Conservation (phyloP, 2,329 filamentous ascomycete species). For the Microcyclospora pomicola region DNA sequence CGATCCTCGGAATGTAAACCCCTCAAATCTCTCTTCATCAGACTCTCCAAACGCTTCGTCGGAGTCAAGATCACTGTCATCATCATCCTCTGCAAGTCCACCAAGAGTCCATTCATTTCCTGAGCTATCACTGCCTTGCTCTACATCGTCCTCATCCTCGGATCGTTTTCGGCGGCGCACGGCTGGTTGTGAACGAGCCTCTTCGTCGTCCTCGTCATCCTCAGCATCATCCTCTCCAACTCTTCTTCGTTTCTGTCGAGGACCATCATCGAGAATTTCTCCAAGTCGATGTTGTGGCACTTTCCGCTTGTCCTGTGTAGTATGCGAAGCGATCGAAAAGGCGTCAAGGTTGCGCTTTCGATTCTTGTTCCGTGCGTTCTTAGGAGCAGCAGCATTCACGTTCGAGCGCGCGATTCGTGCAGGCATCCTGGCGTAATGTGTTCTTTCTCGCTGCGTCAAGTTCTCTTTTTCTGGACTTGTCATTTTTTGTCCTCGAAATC, state of each 20-base stretch:
- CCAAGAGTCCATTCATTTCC: slow-evolving; percentile 78
- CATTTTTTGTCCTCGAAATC: slow-evolving; percentile 2
- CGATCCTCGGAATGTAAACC: slow-evolving; percentile 54
- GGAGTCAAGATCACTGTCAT: slow-evolving; percentile 56
- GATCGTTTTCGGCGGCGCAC: not conserved
- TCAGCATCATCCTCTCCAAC: slow-evolving; percentile 40
- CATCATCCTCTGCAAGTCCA: slow-evolving; percentile 45
- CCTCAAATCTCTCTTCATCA: slow-evolving; percentile 73
- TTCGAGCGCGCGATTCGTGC: slow-evolving; percentile 28
- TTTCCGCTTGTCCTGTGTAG: slow-evolving; percentile 34
- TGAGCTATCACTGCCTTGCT: slow-evolving; percentile 70
- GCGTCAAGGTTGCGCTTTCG: slow-evolving; percentile 47
- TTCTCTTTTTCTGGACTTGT: no score
- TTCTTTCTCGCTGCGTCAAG: no score
- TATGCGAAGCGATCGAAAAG: slow-evolving; percentile 48
- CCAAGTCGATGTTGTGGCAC: slow-evolving; percentile 46
- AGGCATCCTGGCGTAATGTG: slow-evolving; percentile 25
- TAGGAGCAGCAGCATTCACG: slow-evolving; percentile 19
- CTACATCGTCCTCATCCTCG: slow-evolving; percentile 35
- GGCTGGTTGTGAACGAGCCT: not conserved
- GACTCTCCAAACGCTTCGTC: slow-evolving; percentile 80
- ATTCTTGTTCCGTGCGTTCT: slow-evolving; percentile 28
- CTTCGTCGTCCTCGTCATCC: slow-evolving; percentile 27
- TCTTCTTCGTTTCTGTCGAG: slow-evolving; percentile 28
- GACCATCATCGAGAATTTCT: slow-evolving; percentile 33